Evolutionary conservation across 345 rosid species (phyloP).

Genomic region (Geranium brycei): DNA sequence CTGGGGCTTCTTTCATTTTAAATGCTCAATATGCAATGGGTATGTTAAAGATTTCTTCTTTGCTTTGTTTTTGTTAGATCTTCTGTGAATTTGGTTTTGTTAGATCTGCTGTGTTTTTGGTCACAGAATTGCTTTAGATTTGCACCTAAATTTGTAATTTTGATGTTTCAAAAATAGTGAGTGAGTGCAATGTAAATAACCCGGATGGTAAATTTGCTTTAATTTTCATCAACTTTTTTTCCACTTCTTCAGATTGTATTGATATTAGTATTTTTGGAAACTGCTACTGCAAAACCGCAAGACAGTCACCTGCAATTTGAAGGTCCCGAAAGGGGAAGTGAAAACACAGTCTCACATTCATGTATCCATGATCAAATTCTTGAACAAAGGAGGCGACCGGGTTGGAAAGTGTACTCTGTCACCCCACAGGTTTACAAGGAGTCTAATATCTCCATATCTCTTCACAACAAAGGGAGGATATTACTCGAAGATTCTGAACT

Average conservation of each 20-base stretch:
- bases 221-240: neutral
- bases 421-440: constrained; percentile 82
- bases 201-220: neutral
- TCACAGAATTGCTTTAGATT: too few relatives aligned
- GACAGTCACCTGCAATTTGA: constrained; percentile 24
- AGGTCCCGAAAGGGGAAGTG: constrained; percentile 31
- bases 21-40: too few relatives aligned
- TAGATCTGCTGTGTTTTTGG: too few relatives aligned
- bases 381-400: constrained; percentile 75
- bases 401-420: constrained; percentile 65
- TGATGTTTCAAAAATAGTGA: too few relatives aligned
- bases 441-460: constrained; percentile 22
- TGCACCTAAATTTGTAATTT: too few relatives aligned
- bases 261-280: constrained; percentile 37
- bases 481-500: constrained; percentile 44
- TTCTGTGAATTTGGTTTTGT: too few relatives aligned
- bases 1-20: too few relatives aligned
- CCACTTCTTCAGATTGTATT: constrained; percentile 44
- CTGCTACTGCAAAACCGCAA: constrained; percentile 24
- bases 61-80: too few relatives aligned
- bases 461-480: constrained; percentile 54
- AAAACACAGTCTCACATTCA: constrained; percentile 56
- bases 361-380: constrained; percentile 92
- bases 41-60: too few relatives aligned
- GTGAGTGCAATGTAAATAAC: neutral